Conservation (phyloP, 257 asterid genomes). For the Rehmannia glutinosa region DNA sequence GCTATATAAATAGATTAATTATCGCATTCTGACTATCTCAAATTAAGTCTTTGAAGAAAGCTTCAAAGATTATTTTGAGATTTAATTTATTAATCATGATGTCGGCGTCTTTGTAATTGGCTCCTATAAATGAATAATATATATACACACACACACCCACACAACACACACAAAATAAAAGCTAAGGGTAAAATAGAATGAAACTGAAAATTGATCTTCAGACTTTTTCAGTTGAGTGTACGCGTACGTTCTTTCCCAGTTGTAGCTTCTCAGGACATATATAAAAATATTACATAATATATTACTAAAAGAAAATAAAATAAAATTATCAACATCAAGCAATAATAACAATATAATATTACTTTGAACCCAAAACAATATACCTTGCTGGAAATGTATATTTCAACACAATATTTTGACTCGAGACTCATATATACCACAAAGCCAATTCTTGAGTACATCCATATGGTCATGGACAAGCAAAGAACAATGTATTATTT, state of each 20-base stretch:
- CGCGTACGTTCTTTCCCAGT: constrained; percentile 13
- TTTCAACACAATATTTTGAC: too few species aligned
- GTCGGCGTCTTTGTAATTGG: not conserved
- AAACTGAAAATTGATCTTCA: not conserved
- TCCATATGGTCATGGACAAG: too few species aligned
- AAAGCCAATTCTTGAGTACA: too few species aligned
- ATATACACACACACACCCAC: not conserved
- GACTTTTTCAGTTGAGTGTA: constrained; percentile 8
- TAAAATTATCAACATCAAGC: not conserved
- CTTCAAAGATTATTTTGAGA: not conserved
- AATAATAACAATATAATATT: too few species aligned
- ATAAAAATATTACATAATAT: not conserved
- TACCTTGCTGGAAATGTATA: not conserved
- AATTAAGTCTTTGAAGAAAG: not conserved
- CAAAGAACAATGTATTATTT: not conserved
- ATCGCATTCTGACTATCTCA: not conserved
- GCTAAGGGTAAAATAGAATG: not conserved
- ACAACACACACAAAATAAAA: not conserved
- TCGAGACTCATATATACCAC: too few species aligned
- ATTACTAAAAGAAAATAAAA: not conserved
- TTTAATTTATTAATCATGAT: not conserved
- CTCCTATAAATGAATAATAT: not conserved
- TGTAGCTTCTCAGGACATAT: not conserved
- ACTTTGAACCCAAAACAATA: not conserved
- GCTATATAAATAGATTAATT: not conserved